These are phyloP conservation scores for Verbena officinalis DNA, from an alignment of 257 asterid genomes.

Conservation along the genomic window DNA sequence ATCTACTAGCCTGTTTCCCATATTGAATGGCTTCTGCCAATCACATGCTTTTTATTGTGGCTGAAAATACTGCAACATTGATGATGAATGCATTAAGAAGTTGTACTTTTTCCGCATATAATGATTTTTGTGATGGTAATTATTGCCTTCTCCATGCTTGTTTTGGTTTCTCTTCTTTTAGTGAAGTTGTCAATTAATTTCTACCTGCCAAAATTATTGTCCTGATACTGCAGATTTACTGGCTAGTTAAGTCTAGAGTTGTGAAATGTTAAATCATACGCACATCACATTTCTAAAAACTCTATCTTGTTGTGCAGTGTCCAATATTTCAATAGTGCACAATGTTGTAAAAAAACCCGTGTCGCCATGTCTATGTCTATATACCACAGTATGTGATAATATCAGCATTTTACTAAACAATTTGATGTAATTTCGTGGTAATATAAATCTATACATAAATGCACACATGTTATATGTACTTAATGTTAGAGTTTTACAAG, in stretches of 20 bases:
- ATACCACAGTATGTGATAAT: too few species aligned
- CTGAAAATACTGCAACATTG: not conserved
- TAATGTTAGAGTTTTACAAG: too few species aligned
- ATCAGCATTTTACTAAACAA: too few species aligned
- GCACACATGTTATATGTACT: too few species aligned
- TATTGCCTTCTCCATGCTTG: constrained; percentile 1
- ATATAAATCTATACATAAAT: too few species aligned
- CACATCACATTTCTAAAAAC: too few species aligned
- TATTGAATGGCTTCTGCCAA: constrained; percentile 33
- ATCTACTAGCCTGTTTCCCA: constrained; percentile 26
- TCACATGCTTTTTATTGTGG: constrained; percentile 24
- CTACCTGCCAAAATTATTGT: not conserved
- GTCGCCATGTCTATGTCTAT: too few species aligned
- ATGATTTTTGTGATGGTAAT: not conserved
- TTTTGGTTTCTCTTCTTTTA: not conserved
- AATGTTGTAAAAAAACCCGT: too few species aligned
- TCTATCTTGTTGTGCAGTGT: too few species aligned
- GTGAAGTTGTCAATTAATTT: not conserved
- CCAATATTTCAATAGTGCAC: too few species aligned
- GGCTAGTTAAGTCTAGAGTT: not conserved
- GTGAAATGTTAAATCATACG: not conserved
- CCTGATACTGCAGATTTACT: not conserved
- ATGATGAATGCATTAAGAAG: not conserved
- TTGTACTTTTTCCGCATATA: not conserved
- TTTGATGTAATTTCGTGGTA: too few species aligned